A percentile compares a stretch with the other conserved stretches of the same genome.
Evolutionary conservation across 345 rosid genomes (phyloP).

Genomic region (Cardamine occulta): DNA sequence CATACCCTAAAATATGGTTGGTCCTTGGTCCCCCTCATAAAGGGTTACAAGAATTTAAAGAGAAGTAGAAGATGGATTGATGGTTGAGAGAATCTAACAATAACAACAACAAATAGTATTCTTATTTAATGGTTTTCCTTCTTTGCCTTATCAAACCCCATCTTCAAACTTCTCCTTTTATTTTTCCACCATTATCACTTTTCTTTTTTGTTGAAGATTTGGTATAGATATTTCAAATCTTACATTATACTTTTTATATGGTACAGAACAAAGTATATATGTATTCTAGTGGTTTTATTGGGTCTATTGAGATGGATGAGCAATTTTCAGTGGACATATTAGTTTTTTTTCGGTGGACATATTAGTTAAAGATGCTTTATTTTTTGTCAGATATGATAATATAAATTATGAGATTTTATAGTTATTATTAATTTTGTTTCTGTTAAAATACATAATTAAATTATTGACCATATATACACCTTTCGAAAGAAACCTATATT

Average conservation of each 20-base stretch:
- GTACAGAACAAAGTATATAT: slow-evolving; percentile 32
- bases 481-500: not conserved
- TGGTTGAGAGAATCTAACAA: slow-evolving; percentile 47
- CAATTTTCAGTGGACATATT: slow-evolving; percentile 12
- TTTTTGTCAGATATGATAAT: not conserved
- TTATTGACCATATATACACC: not conserved
- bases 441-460: not conserved
- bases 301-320: slow-evolving; percentile 18
- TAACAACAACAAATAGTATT: slow-evolving; percentile 41
- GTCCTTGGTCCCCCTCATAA: slow-evolving; percentile 47
- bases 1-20: slow-evolving; percentile 46
- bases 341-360: slow-evolving; percentile 16
- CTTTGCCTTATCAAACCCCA: slow-evolving; percentile 48
- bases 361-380: not conserved
- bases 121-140: slow-evolving; percentile 48
- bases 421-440: not conserved
- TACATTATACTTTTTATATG: slow-evolving; percentile 31
- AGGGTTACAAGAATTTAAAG: slow-evolving; percentile 43
- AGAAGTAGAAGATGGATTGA: slow-evolving; percentile 36
- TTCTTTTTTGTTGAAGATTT: slow-evolving; percentile 39
- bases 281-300: slow-evolving; percentile 37
- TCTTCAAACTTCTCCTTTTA: slow-evolving; percentile 41
- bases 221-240: slow-evolving; percentile 42
- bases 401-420: not conserved
- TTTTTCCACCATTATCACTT: slow-evolving; percentile 39